Evolutionary conservation across 1,284 basidiomycete species (phyloP).

Genomic region (Cutaneotrichosporon sp.): DNA sequence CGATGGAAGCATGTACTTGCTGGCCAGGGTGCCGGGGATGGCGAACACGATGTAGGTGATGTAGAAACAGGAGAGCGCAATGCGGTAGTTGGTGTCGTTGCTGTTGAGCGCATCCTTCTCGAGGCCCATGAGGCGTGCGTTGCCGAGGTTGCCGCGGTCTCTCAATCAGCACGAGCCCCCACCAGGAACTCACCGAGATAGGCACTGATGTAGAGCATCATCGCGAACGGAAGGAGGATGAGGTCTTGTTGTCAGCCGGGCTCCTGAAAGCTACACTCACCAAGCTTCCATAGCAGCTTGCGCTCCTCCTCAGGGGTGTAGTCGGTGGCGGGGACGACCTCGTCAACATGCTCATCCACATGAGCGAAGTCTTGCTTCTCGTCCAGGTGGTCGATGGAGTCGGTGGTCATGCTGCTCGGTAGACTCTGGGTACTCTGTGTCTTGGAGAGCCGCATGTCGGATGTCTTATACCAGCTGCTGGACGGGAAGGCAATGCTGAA

Average conservation of each 20-base stretch:
- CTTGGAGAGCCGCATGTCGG: too few species aligned
- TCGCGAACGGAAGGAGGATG: conserved; percentile 27
- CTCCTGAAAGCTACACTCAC: conserved; percentile 20
- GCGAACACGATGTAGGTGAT: conserved; percentile 52
- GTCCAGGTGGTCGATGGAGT: neutral
- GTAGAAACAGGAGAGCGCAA: conserved; percentile 53
- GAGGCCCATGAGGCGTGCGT: conserved; percentile 51
- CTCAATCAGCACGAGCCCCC: conserved; percentile 49
- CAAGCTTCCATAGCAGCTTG: conserved; percentile 16
- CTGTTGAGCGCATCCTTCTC: conserved; percentile 41
- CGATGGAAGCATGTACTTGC: conserved; percentile 49
- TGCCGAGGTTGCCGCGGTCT: conserved; percentile 24
- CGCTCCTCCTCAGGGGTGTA: conserved; percentile 7
- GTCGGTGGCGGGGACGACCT: neutral
- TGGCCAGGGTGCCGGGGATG: conserved; percentile 45
- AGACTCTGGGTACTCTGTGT: too few species aligned
- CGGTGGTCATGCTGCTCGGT: too few species aligned
- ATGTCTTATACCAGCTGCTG: too few species aligned
- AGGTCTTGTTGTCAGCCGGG: neutral
- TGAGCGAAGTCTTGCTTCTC: neutral
- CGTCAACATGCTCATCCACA: neutral
- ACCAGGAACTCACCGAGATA: conserved; percentile 34
- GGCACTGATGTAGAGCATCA: conserved; percentile 41
- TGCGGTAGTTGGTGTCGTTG: conserved; percentile 49
- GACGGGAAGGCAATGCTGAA: too few species aligned